Conservation (phyloP, 345 rosid genomes). For the Populus euphratica region DNA sequence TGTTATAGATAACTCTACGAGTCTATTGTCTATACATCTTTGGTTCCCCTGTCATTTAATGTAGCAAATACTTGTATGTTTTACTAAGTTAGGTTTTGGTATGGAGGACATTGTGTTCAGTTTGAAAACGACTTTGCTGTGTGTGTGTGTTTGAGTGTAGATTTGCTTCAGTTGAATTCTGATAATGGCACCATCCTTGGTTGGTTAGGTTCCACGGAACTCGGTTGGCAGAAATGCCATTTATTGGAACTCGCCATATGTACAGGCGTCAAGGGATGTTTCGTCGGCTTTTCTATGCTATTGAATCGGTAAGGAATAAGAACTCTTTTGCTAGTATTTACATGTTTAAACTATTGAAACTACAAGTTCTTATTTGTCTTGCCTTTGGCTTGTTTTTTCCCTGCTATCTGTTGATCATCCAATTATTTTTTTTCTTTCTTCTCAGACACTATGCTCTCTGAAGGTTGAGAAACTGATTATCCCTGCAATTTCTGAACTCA, state of each 20-base stretch:
- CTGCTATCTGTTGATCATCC: not conserved
- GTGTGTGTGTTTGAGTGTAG: not conserved
- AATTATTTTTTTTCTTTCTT: constrained; percentile 5
- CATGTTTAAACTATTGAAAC: not conserved
- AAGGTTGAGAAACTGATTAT: constrained; percentile 32
- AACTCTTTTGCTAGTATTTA: not conserved
- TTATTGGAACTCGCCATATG: constrained; percentile 34
- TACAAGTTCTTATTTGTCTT: not conserved
- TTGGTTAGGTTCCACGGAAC: constrained; percentile 28
- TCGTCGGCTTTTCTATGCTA: constrained; percentile 28
- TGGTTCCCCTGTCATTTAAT: not conserved
- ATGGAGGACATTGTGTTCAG: not conserved
- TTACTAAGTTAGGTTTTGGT: not conserved
- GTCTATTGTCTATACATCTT: not conserved
- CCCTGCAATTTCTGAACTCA: constrained; percentile 32
- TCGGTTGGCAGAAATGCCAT: constrained; percentile 33
- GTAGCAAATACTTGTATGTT: not conserved
- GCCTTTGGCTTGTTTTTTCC: not conserved
- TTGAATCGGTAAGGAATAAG: constrained; percentile 23
- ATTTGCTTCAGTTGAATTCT: not conserved
- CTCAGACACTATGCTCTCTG: constrained; percentile 23
- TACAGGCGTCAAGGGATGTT: constrained; percentile 38
- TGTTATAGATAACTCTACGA: not conserved
- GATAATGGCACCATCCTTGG: constrained; percentile 4
- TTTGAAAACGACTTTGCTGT: not conserved